Evolutionary conservation across 352 stramenopile species (phyloP), one percentile per base, ranked within the genome.

Genomic region (Pythium phragmitis): DNA sequence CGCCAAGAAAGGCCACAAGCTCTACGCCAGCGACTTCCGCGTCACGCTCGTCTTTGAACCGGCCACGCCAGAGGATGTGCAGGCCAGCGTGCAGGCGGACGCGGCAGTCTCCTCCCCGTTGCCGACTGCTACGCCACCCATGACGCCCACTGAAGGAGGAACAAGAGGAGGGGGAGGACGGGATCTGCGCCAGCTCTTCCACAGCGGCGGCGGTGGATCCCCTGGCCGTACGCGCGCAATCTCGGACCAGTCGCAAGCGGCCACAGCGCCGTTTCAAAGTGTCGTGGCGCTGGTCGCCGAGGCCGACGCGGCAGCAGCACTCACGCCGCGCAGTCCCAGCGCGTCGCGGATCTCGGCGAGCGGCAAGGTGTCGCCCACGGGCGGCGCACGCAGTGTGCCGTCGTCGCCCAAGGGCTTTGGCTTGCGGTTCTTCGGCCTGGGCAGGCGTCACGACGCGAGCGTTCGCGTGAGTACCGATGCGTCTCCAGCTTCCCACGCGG

Each of bases 1-100:
- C 62, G 60, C 58, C 60, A 92, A 92, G 57, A 81, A 79, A 39
- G 73, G 79, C 34, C 79, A 92, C 75, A 86, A 86, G 64, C 74
- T 78, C 60, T 88, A 78, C 37, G 68, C 80, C 13, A 37, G 75
- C 16, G 69, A 71, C 26, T 90, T 92, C 47, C 57, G 68, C 12
- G 54, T 89, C 49, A 78, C 61, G 61, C 71, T 92, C 23, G 42
- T 39, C 13, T 89, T 92, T 50, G 77, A 84, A 30, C 26, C 26
- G 21, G 39, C 59, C 2, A 72, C 75, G 42, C 78, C 67, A 4
- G 45, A 59, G 4, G 66, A 80, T 13, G 73, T 82, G 30, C 52
- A 71, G 42, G 51, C 51, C 3, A 63, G 60, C 19, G 50, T 46
- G 11, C 57, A 21, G 16, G 46, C 43, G 45, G 39, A 43, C 65